Percentiles rank a stretch among this genome's conserved stretches.
These are phyloP conservation scores for Centrapalus pauciflorus DNA, from an alignment of 129 eudicot genomes.

Conservation along the genomic window DNA sequence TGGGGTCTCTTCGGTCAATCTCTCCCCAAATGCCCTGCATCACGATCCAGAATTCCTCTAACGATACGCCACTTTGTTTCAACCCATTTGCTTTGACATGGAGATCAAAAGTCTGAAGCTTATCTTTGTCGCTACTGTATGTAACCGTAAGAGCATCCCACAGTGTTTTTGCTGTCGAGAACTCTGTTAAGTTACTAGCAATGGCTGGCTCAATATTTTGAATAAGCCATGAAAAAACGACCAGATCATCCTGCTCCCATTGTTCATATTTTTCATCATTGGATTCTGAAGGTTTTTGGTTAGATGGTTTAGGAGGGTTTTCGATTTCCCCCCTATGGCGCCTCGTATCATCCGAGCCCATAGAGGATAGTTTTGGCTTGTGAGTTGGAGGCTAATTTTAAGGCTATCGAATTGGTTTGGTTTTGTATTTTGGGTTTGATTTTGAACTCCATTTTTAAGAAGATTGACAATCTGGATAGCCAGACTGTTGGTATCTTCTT, in stretches of 20 bases:
- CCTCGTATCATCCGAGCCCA: too few relatives aligned
- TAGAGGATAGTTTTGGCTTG: too few relatives aligned
- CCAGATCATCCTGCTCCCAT: not conserved
- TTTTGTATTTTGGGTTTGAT: not conserved
- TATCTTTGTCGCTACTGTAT: not conserved
- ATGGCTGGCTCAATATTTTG: not conserved
- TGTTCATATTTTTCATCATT: not conserved
- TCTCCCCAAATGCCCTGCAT: constrained; percentile 9
- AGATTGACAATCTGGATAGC: not conserved
- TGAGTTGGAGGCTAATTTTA: not conserved
- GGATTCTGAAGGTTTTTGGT: too few relatives aligned
- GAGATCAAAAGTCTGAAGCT: not conserved
- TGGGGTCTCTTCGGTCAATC: not conserved
- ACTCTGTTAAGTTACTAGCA: not conserved
- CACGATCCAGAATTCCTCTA: constrained; percentile 4
- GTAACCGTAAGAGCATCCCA: not conserved
- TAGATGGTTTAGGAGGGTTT: too few relatives aligned
- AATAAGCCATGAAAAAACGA: constrained; percentile 5
- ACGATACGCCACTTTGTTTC: not conserved
- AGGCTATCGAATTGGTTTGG: not conserved
- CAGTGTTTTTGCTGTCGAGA: not conserved
- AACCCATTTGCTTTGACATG: too few relatives aligned
- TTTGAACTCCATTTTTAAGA: not conserved
- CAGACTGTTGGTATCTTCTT: not conserved
- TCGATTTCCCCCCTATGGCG: too few relatives aligned